phyloP scores from a whole-genome alignment of 2,329 filamentous ascomycete genomes.

The Colletotrichum orchidophilum region DNA sequence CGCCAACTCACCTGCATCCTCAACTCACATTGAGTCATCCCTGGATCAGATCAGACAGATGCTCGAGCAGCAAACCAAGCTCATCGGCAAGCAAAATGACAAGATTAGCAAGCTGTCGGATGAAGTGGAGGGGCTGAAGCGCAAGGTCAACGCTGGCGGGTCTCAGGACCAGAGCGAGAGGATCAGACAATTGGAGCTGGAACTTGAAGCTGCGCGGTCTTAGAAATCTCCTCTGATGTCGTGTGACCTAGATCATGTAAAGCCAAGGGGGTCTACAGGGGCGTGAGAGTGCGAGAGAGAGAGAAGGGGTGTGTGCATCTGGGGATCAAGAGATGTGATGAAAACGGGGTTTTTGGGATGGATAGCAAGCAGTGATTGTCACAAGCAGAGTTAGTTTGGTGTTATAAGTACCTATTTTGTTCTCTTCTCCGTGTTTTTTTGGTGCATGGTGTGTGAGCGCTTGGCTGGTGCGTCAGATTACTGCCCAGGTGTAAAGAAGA shows the following conservation, averaged over 20 bases:
- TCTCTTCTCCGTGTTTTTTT: background rate
- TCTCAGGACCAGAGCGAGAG: constrained; percentile 73
- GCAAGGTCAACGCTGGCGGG: constrained; percentile 67
- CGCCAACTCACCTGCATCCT: constrained; percentile 38
- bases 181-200: constrained; percentile 73
- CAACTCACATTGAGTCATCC: constrained; percentile 65
- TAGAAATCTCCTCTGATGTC: constrained; percentile 40
- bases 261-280: background rate
- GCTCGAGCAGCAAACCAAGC: constrained; percentile 79
- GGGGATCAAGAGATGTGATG: constrained; percentile 19
- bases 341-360: constrained; percentile 25
- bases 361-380: constrained; percentile 34
- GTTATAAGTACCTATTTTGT: constrained; percentile 15
- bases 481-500: no score
- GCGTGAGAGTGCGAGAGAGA: background rate
- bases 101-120: constrained; percentile 75
- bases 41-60: constrained; percentile 81
- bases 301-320: background rate
- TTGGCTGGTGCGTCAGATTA: background rate
- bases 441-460: background rate
- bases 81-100: constrained; percentile 80
- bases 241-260: constrained; percentile 3
- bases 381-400: constrained; percentile 29
- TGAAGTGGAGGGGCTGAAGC: constrained; percentile 85
- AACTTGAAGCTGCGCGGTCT: constrained; percentile 71